A percentile compares a stretch with the other conserved stretches of the same genome.
Evolutionary conservation across 768 basidiomycete species (phyloP).

Genomic region (Rhodotorula taiwanensis): DNA sequence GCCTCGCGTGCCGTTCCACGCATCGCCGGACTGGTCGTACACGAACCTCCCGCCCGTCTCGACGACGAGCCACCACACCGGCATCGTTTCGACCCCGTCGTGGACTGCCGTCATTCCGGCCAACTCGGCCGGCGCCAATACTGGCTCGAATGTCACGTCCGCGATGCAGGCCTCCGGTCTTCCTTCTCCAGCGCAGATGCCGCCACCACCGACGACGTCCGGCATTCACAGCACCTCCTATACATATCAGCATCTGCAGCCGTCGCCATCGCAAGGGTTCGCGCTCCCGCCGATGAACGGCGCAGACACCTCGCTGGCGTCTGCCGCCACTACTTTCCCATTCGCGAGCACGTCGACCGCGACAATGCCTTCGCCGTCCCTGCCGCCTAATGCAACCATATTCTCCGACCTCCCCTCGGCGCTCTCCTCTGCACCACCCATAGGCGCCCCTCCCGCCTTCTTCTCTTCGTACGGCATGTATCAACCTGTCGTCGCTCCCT

Average conservation of each 20-base stretch:
- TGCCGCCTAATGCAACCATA: conserved; percentile 21
- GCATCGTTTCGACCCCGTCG: conserved; percentile 27
- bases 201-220: not conserved
- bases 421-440: conserved; percentile 8
- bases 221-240: too few relatives aligned
- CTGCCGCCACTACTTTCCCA: not conserved
- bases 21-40: conserved; percentile 18
- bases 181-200: too few relatives aligned
- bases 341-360: not conserved
- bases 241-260: too few relatives aligned
- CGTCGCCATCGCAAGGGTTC: too few relatives aligned
- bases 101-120: conserved; percentile 29
- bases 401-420: conserved; percentile 24
- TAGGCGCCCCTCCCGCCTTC: conserved; percentile 17
- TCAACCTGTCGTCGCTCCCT: conserved; percentile 29
- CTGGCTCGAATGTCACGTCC: too few relatives aligned
- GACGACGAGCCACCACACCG: conserved; percentile 3
- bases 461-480: conserved; percentile 35
- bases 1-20: conserved; percentile 7
- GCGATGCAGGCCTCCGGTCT: too few relatives aligned
- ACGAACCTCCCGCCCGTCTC: conserved; percentile 1
- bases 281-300: too few relatives aligned
- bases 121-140: not conserved
- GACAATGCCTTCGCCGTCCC: not conserved
- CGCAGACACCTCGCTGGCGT: too few relatives aligned